Evolutionary conservation across 148 eudicot species (phyloP).

Genomic region (Silene uniflora): DNA sequence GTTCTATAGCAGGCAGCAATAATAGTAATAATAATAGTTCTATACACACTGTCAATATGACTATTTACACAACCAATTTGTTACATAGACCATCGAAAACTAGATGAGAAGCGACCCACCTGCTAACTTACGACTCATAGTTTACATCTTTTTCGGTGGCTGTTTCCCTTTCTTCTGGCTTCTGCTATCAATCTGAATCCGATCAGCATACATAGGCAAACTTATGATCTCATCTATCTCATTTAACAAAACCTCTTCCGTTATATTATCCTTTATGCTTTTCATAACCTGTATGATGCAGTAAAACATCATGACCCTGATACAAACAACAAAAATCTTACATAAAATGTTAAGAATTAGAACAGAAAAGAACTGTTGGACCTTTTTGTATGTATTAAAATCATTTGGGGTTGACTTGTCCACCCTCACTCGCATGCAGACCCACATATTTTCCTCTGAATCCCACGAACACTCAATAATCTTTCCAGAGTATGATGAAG

Average conservation of each 20-base stretch:
- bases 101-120: no score
- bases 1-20: no score
- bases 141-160: not conserved
- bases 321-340: not conserved
- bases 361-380: conserved; percentile 1
- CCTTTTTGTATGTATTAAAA: conserved; percentile 73
- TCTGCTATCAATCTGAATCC: conserved; percentile 49
- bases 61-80: no score
- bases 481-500: conserved; percentile 51
- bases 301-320: not conserved
- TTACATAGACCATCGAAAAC: no score
- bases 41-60: no score
- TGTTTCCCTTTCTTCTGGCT: conserved; percentile 28
- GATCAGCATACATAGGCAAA: conserved; percentile 86
- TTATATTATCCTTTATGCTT: conserved; percentile 79
- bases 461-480: conserved; percentile 77
- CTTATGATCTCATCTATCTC: conserved; percentile 63
- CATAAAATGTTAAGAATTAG: no score
- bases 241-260: conserved; percentile 54
- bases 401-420: conserved; percentile 82
- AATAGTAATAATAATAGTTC: no score
- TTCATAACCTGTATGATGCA: conserved; percentile 55
- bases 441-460: conserved; percentile 53
- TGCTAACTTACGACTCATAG: no score
- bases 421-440: conserved; percentile 51